These are phyloP conservation scores for Tetrapyrgos nigripes DNA, from an alignment of 1,284 basidiomycete genomes.

Conservation along the genomic window DNA sequence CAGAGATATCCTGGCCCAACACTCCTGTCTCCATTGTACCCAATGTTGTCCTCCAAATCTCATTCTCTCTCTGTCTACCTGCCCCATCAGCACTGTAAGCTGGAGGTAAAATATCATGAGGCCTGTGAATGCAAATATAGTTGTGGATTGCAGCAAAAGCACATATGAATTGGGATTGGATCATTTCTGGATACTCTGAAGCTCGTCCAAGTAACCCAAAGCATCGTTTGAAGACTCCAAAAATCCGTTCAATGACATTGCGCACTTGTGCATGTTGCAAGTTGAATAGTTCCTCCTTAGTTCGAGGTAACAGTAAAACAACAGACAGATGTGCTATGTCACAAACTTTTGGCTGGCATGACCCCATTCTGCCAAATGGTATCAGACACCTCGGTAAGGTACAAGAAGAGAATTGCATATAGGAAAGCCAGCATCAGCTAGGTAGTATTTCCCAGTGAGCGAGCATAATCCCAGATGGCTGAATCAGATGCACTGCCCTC, in stretches of 20 bases:
- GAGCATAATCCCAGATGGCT: constrained; percentile 28
- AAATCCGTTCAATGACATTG: constrained; percentile 48
- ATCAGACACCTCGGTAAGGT: constrained; percentile 34
- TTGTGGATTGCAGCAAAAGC: constrained; percentile 43
- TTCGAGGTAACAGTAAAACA: constrained; percentile 17
- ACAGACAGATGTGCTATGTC: not conserved
- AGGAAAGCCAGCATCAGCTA: constrained; percentile 47
- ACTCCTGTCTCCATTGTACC: not conserved
- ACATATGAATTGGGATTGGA: constrained; percentile 36
- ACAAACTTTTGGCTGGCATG: constrained; percentile 18
- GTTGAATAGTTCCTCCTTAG: constrained; percentile 46
- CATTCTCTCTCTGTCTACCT: constrained; percentile 6
- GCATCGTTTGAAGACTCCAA: constrained; percentile 45
- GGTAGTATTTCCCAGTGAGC: constrained; percentile 34
- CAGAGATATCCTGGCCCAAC: not conserved
- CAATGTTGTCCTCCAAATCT: not conserved
- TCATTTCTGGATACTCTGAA: constrained; percentile 32
- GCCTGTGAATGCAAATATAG: constrained; percentile 41
- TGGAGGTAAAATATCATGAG: constrained; percentile 13
- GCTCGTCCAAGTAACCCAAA: constrained; percentile 32
- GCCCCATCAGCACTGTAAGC: constrained; percentile 2
- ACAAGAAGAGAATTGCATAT: constrained; percentile 36
- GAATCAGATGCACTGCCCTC: constrained; percentile 39
- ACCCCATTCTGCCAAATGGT: constrained; percentile 44
- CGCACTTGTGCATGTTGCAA: constrained; percentile 39